Conservation (phyloP, 2,329 filamentous ascomycete species). For the Penicillium olsonii region DNA sequence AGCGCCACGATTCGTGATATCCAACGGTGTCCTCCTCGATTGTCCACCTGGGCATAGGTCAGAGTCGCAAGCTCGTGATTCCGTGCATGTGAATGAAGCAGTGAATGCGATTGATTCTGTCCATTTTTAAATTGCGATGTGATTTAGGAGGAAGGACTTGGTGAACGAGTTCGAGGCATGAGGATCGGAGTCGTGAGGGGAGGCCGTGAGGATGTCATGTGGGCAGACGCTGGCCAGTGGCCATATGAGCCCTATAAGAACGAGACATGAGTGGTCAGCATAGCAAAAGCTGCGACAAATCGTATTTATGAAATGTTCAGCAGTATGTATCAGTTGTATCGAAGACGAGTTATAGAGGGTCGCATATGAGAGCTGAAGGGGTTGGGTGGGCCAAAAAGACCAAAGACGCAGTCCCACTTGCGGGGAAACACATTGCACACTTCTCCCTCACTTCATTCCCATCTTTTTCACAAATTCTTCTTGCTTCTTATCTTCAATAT, state of each 20-base stretch:
- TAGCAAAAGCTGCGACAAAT: neutral
- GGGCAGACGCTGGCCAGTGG: neutral
- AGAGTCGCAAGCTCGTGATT: too few relatives aligned
- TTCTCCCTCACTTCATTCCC: slow-evolving; percentile 17
- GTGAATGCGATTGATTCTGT: too few relatives aligned
- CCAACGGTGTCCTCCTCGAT: too few relatives aligned
- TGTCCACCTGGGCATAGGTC: too few relatives aligned
- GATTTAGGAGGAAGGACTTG: neutral
- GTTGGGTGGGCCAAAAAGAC: slow-evolving; percentile 6
- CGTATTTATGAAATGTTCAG: neutral
- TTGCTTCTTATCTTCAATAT: slow-evolving; percentile 27
- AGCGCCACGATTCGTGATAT: too few relatives aligned
- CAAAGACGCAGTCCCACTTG: slow-evolving; percentile 10
- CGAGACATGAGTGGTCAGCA: neutral
- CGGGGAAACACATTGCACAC: slow-evolving; percentile 18
- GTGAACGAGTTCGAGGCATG: neutral
- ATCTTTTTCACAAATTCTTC: slow-evolving; percentile 3
- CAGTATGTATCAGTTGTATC: neutral
- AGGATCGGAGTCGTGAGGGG: neutral
- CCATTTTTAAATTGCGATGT: too few relatives aligned
- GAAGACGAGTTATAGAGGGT: neutral
- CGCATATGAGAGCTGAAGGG: neutral
- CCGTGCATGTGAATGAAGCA: too few relatives aligned
- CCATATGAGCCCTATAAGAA: neutral
- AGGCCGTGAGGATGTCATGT: neutral